A percentile compares a stretch with the other conserved stretches of the same genome.
Conservation (phyloP, 768 basidiomycete species). For the Boletus tomentosulus region DNA sequence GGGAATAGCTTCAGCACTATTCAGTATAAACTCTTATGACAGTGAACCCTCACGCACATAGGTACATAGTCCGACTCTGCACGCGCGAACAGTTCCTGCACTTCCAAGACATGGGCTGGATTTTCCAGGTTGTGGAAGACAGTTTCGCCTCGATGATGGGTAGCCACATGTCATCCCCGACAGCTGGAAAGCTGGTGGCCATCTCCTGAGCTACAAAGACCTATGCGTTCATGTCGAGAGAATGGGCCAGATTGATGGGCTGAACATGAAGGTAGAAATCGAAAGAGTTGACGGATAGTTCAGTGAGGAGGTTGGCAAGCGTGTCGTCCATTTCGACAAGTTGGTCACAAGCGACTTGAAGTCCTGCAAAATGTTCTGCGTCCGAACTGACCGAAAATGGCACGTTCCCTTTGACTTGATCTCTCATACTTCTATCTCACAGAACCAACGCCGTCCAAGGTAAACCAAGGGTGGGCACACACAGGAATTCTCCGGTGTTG, state of each 20-base stretch:
- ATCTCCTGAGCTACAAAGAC: conserved; percentile 60
- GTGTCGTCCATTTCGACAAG: conserved; percentile 58
- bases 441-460: too few species aligned
- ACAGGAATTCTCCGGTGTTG: too few species aligned
- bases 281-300: conserved; percentile 55
- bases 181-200: conserved; percentile 58
- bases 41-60: conserved; percentile 53
- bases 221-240: conserved; percentile 56
- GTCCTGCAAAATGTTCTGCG: neutral
- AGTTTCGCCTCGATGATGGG: conserved; percentile 57
- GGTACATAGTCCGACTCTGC: conserved; percentile 76
- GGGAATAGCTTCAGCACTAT: conserved; percentile 58
- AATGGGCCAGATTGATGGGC: conserved; percentile 60
- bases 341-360: too few species aligned
- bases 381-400: neutral
- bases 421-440: too few species aligned
- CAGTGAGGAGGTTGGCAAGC: conserved; percentile 53
- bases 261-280: conserved; percentile 61
- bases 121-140: conserved; percentile 45
- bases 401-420: too few species aligned
- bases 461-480: too few species aligned
- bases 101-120: conserved; percentile 45
- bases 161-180: conserved; percentile 71
- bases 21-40: conserved; percentile 14
- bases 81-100: conserved; percentile 57